A percentile compares a stretch with the other conserved stretches of the same genome.
These are phyloP conservation scores for Solanum piurae DNA, from an alignment of 257 asterid species.

Conservation along the genomic window DNA sequence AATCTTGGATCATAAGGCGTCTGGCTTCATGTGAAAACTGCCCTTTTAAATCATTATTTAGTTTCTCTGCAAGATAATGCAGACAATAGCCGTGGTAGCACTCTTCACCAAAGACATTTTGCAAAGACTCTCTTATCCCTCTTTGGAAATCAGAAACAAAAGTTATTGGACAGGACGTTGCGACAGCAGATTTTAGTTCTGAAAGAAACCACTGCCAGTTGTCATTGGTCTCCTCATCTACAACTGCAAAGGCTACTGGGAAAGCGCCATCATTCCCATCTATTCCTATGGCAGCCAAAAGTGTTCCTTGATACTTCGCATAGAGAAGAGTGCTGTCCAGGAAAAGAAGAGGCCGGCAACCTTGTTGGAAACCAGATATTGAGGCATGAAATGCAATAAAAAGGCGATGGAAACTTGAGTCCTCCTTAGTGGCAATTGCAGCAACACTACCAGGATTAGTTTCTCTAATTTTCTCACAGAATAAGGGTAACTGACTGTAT, in stretches of 20 bases:
- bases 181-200: conserved; percentile 66
- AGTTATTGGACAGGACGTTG: conserved; percentile 58
- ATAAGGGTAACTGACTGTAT: conserved; percentile 72
- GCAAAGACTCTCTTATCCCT: conserved; percentile 68
- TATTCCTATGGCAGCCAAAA: conserved; percentile 84
- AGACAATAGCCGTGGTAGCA: conserved; percentile 86
- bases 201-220: conserved; percentile 96
- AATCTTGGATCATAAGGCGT: conserved; percentile 90
- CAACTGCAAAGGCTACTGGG: conserved; percentile 92
- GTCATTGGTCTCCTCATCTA: conserved; percentile 83
- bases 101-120: conserved; percentile 63
- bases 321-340: conserved; percentile 88
- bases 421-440: conserved; percentile 76
- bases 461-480: conserved; percentile 86
- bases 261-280: conserved; percentile 89
- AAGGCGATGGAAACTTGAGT: conserved; percentile 78
- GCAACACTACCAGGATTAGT: conserved; percentile 94
- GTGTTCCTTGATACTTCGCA: conserved; percentile 89
- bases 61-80: conserved; percentile 87
- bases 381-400: conserved; percentile 91
- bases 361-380: conserved; percentile 67
- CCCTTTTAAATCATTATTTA: conserved; percentile 82
- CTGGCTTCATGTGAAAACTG: conserved; percentile 98
- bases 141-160: conserved; percentile 90
- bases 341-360: conserved; percentile 84